These are phyloP conservation scores for Zymoseptoria tritici DNA, from an alignment of 2,329 filamentous ascomycete genomes.

Conservation along the genomic window DNA sequence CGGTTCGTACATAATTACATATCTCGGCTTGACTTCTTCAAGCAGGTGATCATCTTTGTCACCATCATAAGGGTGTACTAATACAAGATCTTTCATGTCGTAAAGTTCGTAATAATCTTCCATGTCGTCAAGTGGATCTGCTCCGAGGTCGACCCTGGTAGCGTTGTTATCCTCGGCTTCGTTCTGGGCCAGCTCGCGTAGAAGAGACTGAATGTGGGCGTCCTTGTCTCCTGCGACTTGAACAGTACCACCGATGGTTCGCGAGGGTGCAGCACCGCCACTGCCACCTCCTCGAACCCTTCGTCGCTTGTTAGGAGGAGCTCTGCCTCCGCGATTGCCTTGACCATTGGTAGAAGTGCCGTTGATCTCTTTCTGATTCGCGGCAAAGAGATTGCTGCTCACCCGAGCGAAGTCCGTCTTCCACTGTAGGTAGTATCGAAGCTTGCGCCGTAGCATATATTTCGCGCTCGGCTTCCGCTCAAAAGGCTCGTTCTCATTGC, in stretches of 20 bases:
- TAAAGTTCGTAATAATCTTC: constrained; percentile 88
- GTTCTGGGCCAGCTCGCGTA: constrained; percentile 76
- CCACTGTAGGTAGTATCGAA: constrained; percentile 84
- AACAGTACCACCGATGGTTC: constrained; percentile 66
- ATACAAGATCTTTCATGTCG: constrained; percentile 79
- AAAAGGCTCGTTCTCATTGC: constrained; percentile 42
- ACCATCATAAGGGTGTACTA: constrained; percentile 88
- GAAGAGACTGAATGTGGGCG: constrained; percentile 69
- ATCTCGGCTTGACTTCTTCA: constrained; percentile 85
- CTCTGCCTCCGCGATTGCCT: constrained; percentile 49
- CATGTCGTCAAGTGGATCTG: constrained; percentile 81
- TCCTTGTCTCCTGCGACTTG: constrained; percentile 75
- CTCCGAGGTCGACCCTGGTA: constrained; percentile 66
- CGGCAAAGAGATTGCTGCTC: constrained; percentile 67
- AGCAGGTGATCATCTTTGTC: constrained; percentile 95
- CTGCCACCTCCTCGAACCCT: constrained; percentile 72
- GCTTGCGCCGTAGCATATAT: constrained; percentile 82
- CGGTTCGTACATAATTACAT: constrained; percentile 98
- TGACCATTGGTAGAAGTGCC: constrained; percentile 46
- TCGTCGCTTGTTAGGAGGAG: constrained; percentile 77
- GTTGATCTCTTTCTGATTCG: constrained; percentile 70
- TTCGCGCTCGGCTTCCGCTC: constrained; percentile 58
- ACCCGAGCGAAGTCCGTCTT: constrained; percentile 83
- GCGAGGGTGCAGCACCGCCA: constrained; percentile 49
- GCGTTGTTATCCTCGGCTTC: constrained; percentile 49